Base-by-base conservation (phyloP, 148 eudicot species). In the Salicornia ramosissima region DNA sequence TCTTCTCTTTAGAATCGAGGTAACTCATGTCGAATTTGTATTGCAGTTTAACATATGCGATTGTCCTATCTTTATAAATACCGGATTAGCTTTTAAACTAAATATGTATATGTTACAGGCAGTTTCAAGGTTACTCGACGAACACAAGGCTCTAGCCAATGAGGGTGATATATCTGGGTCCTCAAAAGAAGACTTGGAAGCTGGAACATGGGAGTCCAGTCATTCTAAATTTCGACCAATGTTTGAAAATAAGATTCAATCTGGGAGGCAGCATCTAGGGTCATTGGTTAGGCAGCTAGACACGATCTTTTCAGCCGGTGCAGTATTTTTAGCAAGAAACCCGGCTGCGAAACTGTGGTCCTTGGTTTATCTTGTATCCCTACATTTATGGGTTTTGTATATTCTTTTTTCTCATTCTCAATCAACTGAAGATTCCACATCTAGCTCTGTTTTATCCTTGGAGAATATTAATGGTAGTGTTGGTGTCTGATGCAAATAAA, bases 241-340 rank as follows among this genome's bases (percentile, higher is more conserved):
- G 76, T 78, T 90, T 6, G 79, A 85, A 74, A 74, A 73, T 71
- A 83, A 83, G 69, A 76, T 94, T 58, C 86, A 65, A 73, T 80
- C 92, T 2, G 97, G 99, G 22, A 85, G 83, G 84, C 80, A 81
- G 62, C 97, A 94, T 71, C 70, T 94, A 55, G 89, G 91, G 42
- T 94, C 91, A 63, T 65, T 94, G 72, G 79, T 94, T 64, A 75
- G 80, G 71, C 99, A 94, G 69, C 77, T 94, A 80, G 99, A 94
- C 76, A 77, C 89, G 6, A 74, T 91, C 24, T 94, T 84, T 77
- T 85, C 82, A 33, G 84, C 90, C 2, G 97, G 96, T 4, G 79
- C 84, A 36, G 74, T 87, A 10, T 87, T 86, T 69, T 83, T 91
- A 50, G 84, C 91, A 40, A 78, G 97, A 65, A 91, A 91, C 60